Evolutionary conservation across 2,329 filamentous ascomycete genomes (phyloP), one percentile per base, ranked within the genome.

Genomic region (Xylaria sp.): DNA sequence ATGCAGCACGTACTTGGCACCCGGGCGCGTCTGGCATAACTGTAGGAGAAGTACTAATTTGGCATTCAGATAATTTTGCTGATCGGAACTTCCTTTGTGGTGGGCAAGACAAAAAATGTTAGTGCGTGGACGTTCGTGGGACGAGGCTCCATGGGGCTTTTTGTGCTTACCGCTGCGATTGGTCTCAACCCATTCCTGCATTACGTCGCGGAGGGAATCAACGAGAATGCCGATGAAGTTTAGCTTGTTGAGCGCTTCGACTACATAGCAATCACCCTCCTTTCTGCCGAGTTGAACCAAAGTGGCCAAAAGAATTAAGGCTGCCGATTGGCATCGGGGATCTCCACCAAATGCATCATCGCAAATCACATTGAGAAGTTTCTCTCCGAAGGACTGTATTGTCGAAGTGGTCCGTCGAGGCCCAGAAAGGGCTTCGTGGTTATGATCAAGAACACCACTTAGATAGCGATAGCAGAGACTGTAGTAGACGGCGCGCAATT

Each of bases 161-260:
- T 56, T 31, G 15, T 49, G 74, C 84, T 76, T 84, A 91, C 90
- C 87, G 73, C 83, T 83, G 70, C 80, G 80, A 75, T 86, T 83
- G 40, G 87, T 83, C 64, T 87, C 85, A 63, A 87, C 85, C 80
- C 93, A 88, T 74, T 97, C 94, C 11, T 87, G 81, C 69, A 94
- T 88, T 60, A 97, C 88, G 73, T 88, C 87, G 73, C 92, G 90
- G 65, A 99, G 87, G 60, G 93, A 93, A 80, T 98, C 95, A 61
- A 99, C 90, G 36, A 98, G 87, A 33, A 98, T 90, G 59, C 92
- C 92, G 59, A 97, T 88, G 78, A 97, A 97, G 81, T 99, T 99
- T 56, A 97, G 88, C 65, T 92, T 89, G 75, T 92, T 91, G 64
- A 99, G 87, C 36, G 89, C 86, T 71, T 96, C 93, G 17, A 97